Percentiles rank a stretch among this genome's conserved stretches.
Evolutionary conservation across 2,329 filamentous ascomycete genomes (phyloP).

Genomic region (Trichoderma sp.): DNA sequence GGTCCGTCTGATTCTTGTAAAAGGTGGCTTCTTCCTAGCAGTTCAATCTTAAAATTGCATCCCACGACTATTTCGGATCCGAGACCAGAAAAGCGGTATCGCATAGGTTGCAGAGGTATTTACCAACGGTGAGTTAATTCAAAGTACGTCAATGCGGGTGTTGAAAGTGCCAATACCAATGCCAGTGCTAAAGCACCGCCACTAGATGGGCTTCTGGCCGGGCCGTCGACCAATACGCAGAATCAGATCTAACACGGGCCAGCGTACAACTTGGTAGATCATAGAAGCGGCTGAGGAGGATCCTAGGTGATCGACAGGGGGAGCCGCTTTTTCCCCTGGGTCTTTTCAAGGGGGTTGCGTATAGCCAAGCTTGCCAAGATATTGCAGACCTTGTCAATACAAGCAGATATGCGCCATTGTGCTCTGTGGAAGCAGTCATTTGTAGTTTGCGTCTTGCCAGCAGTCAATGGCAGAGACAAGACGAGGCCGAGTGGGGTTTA

Average conservation of each 20-base stretch:
- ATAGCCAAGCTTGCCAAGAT: background rate
- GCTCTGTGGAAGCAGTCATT: background rate
- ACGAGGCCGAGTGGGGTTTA: background rate
- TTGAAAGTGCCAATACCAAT: background rate
- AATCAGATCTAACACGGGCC: background rate
- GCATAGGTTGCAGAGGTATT: background rate
- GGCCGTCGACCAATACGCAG: background rate
- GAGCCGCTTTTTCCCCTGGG: background rate
- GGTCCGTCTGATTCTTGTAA: background rate
- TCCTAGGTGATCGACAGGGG: constrained; percentile 14
- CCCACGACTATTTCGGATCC: background rate
- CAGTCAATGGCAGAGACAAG: background rate
- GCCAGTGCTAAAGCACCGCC: background rate
- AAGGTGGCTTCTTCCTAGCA: background rate
- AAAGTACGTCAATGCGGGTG: background rate
- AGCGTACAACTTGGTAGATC: background rate
- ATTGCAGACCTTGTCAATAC: background rate
- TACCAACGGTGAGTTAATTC: background rate
- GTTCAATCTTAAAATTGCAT: background rate
- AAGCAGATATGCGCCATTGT: background rate
- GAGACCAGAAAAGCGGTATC: background rate
- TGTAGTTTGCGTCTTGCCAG: background rate
- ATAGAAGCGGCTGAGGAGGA: background rate
- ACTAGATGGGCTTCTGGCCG: background rate
- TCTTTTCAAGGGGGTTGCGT: background rate